Base-by-base conservation (phyloP, 2,329 filamentous ascomycete genomes). In the Celoporthe dispersa region DNA sequence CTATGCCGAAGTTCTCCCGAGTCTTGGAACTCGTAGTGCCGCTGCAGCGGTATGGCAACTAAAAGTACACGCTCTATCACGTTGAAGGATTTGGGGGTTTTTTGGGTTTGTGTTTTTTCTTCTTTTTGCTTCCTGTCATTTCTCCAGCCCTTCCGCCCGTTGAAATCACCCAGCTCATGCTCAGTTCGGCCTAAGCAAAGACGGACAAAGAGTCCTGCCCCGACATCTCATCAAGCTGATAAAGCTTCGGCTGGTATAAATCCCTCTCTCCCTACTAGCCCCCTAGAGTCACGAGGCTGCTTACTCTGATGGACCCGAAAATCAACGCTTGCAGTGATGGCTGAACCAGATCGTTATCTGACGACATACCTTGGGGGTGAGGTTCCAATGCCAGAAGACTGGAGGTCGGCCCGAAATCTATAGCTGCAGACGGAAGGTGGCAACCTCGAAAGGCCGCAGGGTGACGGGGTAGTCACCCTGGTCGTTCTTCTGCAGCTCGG, bases 371-470 rank as follows among this genome's bases (percentile, higher is more conserved):
- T 63, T 19, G 25, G 35, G 25, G 37, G 33, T 28, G 25, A 41
- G 25, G 44, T 37, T 33, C 12, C 8, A 19, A 19, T 28, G 39
- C 35, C 22, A 3, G 16, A 9, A 31, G 28, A 28, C 35, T 4
- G 25, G 25, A 28, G 44, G 44, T 37, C 2, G n/a, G 31, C 8
- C 35, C 4, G 12, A 44, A 2, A 37, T 51, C 80, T 82, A 86
- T 59, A 87, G 74, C 75, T 86, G 81, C 73, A 95, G 81, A 77
- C 91, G 88, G 79, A 88, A 96, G 1, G 93, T 96, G 28, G 91
- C 93, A 70, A 97, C 92, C 84, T 97, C 94, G 80, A 97, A 97
- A 28, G 93, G 88, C 75, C 92, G 86, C 74, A 97, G 78, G 67
- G 87, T 86, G 74, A 96, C 87, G 61, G 84, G 78, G 70, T 93